Base-by-base conservation (phyloP, 805 yeast species). In the Myxozyma neotropica region DNA sequence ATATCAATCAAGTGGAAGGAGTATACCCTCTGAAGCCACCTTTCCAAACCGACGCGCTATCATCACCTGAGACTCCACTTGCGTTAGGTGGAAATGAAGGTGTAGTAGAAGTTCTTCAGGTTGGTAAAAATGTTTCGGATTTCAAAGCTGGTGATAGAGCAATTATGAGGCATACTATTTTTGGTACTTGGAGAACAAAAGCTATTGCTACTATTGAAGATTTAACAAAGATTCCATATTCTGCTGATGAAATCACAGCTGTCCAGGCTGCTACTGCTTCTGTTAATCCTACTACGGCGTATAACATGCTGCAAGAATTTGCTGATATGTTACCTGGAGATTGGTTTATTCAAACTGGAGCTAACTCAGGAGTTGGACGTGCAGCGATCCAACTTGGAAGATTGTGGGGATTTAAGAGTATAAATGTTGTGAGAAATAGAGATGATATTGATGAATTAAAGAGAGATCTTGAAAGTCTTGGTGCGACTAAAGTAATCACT, bases 21-120 rank as follows among this genome's bases (percentile, higher is more conserved):
- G 89, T 86, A 0, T 92, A 92, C 67, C 96, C 96, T 0, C 81
- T 90, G 10, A 81, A 79, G 58, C 96, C 96, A 0, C 83, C 78
- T 43, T 78, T 84, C 57, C 77, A 81, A 26, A 69, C 72, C 4
- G 68, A 77, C 69, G 73, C 76, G 72, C 21, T 77, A 72, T 53
- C 83, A 74, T 49, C 33, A 10, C 33, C 83, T 6, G 82, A 89
- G 1, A 74, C 75, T 2, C 92, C 95, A 2, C 75, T 83, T 7
- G 95, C 96, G 4, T 86, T 90, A 48, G 90, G 92, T 38, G 99
- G 99, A 55, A 94, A 94, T 72, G 99, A 93, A 74, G 98, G 97
- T 23, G 81, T 89, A 10, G 92, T 89, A 71, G 87, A 89, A 71
- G 86, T 93, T n/a, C 70, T 88, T n/a, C 83, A 85, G 55, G 81